phyloP scores from a whole-genome alignment of 306 rosid genomes.

The Chamaecrista fasciculata region DNA sequence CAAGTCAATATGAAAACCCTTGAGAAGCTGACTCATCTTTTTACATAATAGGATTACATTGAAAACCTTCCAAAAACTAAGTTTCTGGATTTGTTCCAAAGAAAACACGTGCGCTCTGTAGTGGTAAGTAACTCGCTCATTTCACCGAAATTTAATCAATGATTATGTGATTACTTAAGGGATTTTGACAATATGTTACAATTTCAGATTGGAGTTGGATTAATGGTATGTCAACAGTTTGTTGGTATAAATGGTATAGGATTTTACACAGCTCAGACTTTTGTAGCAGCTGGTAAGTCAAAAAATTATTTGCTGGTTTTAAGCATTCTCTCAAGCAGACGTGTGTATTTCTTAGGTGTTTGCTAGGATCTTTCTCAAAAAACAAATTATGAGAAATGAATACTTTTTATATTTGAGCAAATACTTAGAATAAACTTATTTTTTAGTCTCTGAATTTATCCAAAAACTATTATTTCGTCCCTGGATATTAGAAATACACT shows the following conservation, averaged over 20 bases:
- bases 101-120: conserved; percentile 57
- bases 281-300: conserved; percentile 62
- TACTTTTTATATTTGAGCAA: too few relatives aligned
- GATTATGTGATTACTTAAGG: background rate
- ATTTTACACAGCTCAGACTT: conserved; percentile 64
- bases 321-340: too few relatives aligned
- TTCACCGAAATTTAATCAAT: conserved; percentile 6
- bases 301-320: background rate
- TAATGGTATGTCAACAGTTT: conserved; percentile 76
- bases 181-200: conserved; percentile 22
- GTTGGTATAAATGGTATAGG: conserved; percentile 75
- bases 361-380: too few relatives aligned
- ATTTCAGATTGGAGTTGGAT: conserved; percentile 74
- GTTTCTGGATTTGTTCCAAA: conserved; percentile 58
- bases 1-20: conserved; percentile 4
- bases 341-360: too few relatives aligned
- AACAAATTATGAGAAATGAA: too few relatives aligned
- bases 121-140: conserved; percentile 46
- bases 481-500: too few relatives aligned
- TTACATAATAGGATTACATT: conserved; percentile 58
- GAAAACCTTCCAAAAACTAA: conserved; percentile 55
- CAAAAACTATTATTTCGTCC: too few relatives aligned
- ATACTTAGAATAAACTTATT: too few relatives aligned
- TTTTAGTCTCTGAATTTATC: too few relatives aligned
- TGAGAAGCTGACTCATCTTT: conserved; percentile 11